Evolutionary conservation across 2,329 filamentous ascomycete species (phyloP).

Genomic region (Aspergillus persii): DNA sequence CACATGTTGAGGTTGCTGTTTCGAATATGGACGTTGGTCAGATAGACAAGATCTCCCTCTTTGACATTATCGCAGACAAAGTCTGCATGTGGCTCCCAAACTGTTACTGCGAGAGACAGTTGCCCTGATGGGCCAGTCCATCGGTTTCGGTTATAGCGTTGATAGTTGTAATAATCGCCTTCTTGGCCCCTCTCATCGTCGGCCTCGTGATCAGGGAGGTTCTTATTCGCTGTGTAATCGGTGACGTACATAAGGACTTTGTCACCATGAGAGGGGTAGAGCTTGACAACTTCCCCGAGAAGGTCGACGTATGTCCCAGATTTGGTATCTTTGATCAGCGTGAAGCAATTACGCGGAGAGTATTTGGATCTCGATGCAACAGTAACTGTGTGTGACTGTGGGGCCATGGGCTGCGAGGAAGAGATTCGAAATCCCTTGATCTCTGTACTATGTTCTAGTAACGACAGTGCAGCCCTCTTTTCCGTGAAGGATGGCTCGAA

Average conservation of each 20-base stretch:
- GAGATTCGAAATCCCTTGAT: slow-evolving; percentile 10
- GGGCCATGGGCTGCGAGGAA: background rate
- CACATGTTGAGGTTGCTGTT: slow-evolving; percentile 50
- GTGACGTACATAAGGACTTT: slow-evolving; percentile 68
- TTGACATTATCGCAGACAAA: slow-evolving; percentile 57
- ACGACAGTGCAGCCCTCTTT: slow-evolving; percentile 24
- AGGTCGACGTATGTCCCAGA: slow-evolving; percentile 64
- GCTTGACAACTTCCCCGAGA: slow-evolving; percentile 67
- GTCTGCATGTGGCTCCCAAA: slow-evolving; percentile 66
- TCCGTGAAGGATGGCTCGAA: slow-evolving; percentile 29
- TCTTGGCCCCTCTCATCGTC: slow-evolving; percentile 42
- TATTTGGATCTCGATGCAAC: slow-evolving; percentile 6
- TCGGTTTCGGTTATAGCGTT: slow-evolving; percentile 32
- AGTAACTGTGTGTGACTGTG: slow-evolving; percentile 4
- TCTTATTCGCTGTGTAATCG: slow-evolving; percentile 73
- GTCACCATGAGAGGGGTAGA: slow-evolving; percentile 45
- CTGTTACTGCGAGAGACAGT: slow-evolving; percentile 67
- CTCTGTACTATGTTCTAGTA: slow-evolving; percentile 23
- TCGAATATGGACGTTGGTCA: slow-evolving; percentile 73
- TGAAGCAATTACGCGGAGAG: slow-evolving; percentile 42
- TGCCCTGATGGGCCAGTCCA: slow-evolving; percentile 77
- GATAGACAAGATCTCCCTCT: slow-evolving; percentile 59
- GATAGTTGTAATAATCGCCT: slow-evolving; percentile 59
- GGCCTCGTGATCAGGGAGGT: slow-evolving; percentile 57
- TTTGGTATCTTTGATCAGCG: slow-evolving; percentile 62